Evolutionary conservation across 2,329 filamentous ascomycete genomes (phyloP), one percentile per base, ranked within the genome.

Genomic region (Didymella pomorum): DNA sequence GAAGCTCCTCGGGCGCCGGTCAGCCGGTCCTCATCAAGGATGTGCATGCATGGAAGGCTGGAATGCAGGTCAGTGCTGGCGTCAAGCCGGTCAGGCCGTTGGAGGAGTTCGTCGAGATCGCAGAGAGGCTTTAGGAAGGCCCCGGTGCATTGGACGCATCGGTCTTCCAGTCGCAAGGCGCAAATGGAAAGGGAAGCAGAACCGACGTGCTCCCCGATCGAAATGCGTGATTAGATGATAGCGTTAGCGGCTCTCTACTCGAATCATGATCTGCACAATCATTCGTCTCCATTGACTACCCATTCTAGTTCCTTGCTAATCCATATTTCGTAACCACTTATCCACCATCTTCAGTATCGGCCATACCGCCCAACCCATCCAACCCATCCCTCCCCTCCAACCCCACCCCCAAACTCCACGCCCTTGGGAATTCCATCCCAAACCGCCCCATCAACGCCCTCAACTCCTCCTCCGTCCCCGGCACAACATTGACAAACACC

Each of bases 11-110:
- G 4, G 64, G 68, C 21, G 71, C 71, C n/a, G 66, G 56, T 5
- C 64, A 69, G 56, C 82, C 88, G 0, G 78, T 83, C 18, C 79
- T 89, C 51, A 93, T 98, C 68, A 87, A 86, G 45, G 91, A 96
- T 72, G 89, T 97, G 3, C 84, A 89, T 60, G 84, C 86, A 28
- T 97, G 89, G 84, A 96, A 95, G 82, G 87, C 91, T 0, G 82
- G 86, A 14, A 81, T 97, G 68, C 81, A 85, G 58, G 84, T 92
- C 26, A 95, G 88, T 63, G 83, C 85, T 21, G 94, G 91, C 0
- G 87, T 93, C 1, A 83, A 83, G 61, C 86, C 93, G 0, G 86
- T 91, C 28, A 88, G 85, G 71, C 89, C 95, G 65, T 77, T 98
- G 55, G 89, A 84, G 61, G 90, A 93, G 71, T 98, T 94, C 76